phyloP scores from a whole-genome alignment of 768 basidiomycete genomes.

The Brasilioporus rufonigricans region DNA sequence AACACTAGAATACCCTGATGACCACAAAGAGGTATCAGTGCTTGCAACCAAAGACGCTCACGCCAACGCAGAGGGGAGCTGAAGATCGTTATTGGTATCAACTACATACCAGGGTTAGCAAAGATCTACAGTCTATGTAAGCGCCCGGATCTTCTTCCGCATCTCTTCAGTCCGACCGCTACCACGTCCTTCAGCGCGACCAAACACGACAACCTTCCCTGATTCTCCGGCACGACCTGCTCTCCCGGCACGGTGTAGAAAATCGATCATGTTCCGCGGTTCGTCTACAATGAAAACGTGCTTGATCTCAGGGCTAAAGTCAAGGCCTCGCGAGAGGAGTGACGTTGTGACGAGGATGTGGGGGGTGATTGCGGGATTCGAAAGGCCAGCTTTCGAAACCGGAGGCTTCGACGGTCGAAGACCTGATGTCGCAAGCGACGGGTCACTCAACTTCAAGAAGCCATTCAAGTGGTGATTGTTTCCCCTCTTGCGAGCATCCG shows the following conservation, averaged over 20 bases:
- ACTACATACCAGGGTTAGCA: neutral
- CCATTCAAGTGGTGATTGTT: conserved; percentile 74
- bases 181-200: conserved; percentile 65
- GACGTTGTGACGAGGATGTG: conserved; percentile 87
- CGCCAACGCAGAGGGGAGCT: neutral
- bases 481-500: conserved; percentile 57
- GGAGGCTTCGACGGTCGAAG: conserved; percentile 1
- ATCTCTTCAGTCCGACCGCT: conserved; percentile 51
- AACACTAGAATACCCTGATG: neutral
- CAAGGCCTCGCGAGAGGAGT: conserved; percentile 84
- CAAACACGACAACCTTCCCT: conserved; percentile 76
- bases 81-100: neutral
- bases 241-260: conserved; percentile 87
- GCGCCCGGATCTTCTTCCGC: conserved; percentile 46
- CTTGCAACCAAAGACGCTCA: neutral
- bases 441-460: conserved; percentile 49
- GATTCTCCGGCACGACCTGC: conserved; percentile 69
- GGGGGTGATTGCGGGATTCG: conserved; percentile 38
- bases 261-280: conserved; percentile 88
- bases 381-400: conserved; percentile 12
- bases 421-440: neutral
- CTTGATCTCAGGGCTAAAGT: conserved; percentile 74
- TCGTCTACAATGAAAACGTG: conserved; percentile 88
- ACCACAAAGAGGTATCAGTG: too few relatives aligned
- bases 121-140: conserved; percentile 13